Percentiles rank a stretch among this genome's conserved stretches.
Evolutionary conservation across 495 filamentous ascomycete species (phyloP).

Genomic region (Aspergillus olivimuriae): DNA sequence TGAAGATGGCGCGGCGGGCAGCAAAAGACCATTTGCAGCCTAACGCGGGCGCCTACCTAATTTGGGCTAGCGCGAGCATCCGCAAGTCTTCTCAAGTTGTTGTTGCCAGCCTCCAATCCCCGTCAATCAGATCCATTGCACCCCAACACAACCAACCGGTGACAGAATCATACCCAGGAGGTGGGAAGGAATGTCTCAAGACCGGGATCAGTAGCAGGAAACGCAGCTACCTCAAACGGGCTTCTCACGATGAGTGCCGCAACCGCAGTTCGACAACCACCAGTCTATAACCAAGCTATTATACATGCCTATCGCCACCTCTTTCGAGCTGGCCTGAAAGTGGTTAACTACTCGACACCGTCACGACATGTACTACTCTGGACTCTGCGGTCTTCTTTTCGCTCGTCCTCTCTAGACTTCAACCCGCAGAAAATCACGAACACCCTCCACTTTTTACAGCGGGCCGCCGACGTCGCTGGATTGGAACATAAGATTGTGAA

Average conservation of each 20-base stretch:
- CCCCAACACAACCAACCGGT: background rate
- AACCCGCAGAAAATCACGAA: slow-evolving; percentile 56
- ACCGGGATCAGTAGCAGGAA: too few species aligned
- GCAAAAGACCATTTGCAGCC: slow-evolving; percentile 19
- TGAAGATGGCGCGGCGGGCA: slow-evolving; percentile 2
- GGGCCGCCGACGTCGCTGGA: slow-evolving; percentile 57
- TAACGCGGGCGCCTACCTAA: slow-evolving; percentile 15
- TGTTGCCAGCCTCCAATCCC: too few species aligned
- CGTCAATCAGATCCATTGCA: background rate
- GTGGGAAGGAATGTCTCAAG: too few species aligned
- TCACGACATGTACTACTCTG: slow-evolving; percentile 59
- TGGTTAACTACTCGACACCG: slow-evolving; percentile 74
- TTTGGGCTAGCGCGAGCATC: slow-evolving; percentile 16
- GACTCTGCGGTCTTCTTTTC: slow-evolving; percentile 65
- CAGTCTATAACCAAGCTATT: slow-evolving; percentile 35
- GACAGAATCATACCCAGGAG: too few species aligned
- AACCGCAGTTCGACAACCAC: slow-evolving; percentile 4
- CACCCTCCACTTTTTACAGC: slow-evolving; percentile 70
- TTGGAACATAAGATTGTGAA: slow-evolving; percentile 77
- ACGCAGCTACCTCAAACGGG: too few species aligned
- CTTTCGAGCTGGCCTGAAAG: slow-evolving; percentile 65
- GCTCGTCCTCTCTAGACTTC: slow-evolving; percentile 48
- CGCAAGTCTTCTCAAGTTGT: too few species aligned
- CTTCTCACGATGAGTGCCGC: slow-evolving; percentile 6
- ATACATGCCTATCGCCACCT: slow-evolving; percentile 75